phyloP scores from a whole-genome alignment of 2,329 filamentous ascomycete species.

The Knufia petricola region DNA sequence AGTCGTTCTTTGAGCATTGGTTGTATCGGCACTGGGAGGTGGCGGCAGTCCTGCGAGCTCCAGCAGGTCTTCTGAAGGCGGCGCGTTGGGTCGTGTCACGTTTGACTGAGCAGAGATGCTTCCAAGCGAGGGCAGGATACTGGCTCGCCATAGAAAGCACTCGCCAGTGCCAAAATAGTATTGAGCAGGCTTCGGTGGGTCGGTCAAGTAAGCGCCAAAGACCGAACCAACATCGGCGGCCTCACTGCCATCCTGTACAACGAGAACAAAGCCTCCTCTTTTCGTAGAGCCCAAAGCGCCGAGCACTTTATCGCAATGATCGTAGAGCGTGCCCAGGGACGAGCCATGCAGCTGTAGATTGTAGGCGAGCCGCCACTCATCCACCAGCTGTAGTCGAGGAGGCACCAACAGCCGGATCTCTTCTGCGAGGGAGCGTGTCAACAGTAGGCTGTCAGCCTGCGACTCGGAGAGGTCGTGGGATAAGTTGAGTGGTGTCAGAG shows the following conservation, averaged over 20 bases:
- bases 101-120: conserved; percentile 23
- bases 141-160: conserved; percentile 82
- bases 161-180: conserved; percentile 95
- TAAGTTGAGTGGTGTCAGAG: conserved; percentile 70
- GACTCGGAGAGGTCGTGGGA: conserved; percentile 44
- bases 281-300: conserved; percentile 43
- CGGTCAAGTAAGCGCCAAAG: conserved; percentile 90
- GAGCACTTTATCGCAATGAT: conserved; percentile 59
- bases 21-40: conserved; percentile 59
- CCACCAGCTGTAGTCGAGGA: conserved; percentile 72
- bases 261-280: conserved; percentile 78
- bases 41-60: conserved; percentile 53
- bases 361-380: conserved; percentile 79
- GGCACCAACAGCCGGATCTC: conserved; percentile 87
- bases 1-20: conserved; percentile 51
- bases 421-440: conserved; percentile 69
- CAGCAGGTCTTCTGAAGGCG: conserved; percentile 31
- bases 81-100: conserved; percentile 5
- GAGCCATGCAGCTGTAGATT: conserved; percentile 88
- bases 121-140: conserved; percentile 48
- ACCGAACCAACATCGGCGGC: conserved; percentile 35
- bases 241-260: conserved; percentile 60
- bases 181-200: conserved; percentile 67
- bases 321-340: conserved; percentile 75
- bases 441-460: conserved; percentile 45